Base-by-base conservation (phyloP, 2,329 filamentous ascomycete genomes). In the Calonectria fujianensis region DNA sequence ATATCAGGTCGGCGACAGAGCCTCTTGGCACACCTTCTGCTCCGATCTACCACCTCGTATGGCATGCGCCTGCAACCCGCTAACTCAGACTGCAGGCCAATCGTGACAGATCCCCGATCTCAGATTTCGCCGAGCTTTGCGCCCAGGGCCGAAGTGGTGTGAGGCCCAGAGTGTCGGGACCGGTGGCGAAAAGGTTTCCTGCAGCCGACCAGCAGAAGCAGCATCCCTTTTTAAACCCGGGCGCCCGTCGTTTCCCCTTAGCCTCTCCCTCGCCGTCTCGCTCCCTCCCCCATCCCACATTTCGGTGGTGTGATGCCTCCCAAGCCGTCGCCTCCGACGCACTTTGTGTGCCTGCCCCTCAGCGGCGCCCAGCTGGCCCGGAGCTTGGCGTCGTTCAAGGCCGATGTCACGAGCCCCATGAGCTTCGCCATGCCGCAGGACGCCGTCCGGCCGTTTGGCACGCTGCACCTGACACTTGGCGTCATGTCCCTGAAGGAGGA, bases 401-500 rank as follows among this genome's bases (percentile, higher is more conserved):
- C 90, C 35, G 90, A 93, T 75, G 89, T 93, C 41, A 88, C 87
- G 1, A 85, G 83, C 72, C 79, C 85, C 67, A 80, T 85, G 72
- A 84, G 86, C 76, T 84, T 86, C 74, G 87, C 87, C 8, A 85
- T 96, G 13, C 94, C 94, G 0, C 83, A 87, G 39, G 90, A 90
- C 70, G 95, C 95, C 2, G 86, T 98, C 66, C 89, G 96, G 35
- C 95, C 95, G 0, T 85, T 95, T 0, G 94, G 95, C 0, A 96
- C 95, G 1, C 85, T 98, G 63, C 96, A 98, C 84, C 87, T 98
- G 3, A 98, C 96, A 0, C 88, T 98, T 0, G 96, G 96, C 0
- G 94, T 97, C 1, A 96, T 98, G 94, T 93, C 90, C 77, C 89
- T 98, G 13, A 85, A 88, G 4, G 88, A 86, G 3, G 84, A 87